Percentiles rank a stretch among this genome's conserved stretches.
These are phyloP conservation scores for Alloascoidea hylecoeti DNA, from an alignment of 805 yeast species.

Conservation along the genomic window DNA sequence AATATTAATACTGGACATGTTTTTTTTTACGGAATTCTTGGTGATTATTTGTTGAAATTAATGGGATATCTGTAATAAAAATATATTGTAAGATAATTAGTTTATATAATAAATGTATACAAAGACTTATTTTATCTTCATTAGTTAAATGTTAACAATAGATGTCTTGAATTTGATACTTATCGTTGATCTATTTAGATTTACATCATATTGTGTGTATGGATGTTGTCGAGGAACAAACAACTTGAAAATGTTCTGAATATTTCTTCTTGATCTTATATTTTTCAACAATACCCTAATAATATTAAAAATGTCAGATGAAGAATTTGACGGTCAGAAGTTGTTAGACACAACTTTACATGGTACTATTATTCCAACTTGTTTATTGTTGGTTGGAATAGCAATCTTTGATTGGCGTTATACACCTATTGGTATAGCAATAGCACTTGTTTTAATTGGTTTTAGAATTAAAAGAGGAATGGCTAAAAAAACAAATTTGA, in stretches of 20 bases:
- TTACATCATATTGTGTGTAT: too few species aligned
- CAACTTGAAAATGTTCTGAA: too few species aligned
- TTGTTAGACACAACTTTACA: slow-evolving; percentile 17
- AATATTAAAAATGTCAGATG: not conserved
- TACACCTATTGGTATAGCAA: slow-evolving; percentile 9
- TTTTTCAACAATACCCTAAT: too few species aligned
- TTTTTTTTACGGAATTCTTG: slow-evolving; percentile 18
- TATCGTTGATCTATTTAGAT: too few species aligned
- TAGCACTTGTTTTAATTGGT: slow-evolving; percentile 11
- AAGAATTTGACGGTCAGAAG: slow-evolving; percentile 2
- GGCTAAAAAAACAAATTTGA: too few species aligned
- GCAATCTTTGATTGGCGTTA: slow-evolving; percentile 13
- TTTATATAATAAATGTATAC: too few species aligned
- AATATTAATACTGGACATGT: slow-evolving; percentile 52
- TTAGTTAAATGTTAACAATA: too few species aligned
- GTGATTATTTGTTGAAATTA: slow-evolving; percentile 20
- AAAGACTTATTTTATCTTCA: too few species aligned
- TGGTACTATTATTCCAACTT: slow-evolving; percentile 16
- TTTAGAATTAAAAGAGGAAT: slow-evolving; percentile 14
- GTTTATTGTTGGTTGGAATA: slow-evolving; percentile 13
- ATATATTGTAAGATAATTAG: too few species aligned
- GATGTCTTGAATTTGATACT: too few species aligned
- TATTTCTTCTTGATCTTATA: too few species aligned
- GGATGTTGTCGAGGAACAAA: too few species aligned
- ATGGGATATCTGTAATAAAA: slow-evolving; percentile 7